Base-by-base conservation (phyloP, 495 filamentous ascomycete species). In the Penicillium egyptiacum region DNA sequence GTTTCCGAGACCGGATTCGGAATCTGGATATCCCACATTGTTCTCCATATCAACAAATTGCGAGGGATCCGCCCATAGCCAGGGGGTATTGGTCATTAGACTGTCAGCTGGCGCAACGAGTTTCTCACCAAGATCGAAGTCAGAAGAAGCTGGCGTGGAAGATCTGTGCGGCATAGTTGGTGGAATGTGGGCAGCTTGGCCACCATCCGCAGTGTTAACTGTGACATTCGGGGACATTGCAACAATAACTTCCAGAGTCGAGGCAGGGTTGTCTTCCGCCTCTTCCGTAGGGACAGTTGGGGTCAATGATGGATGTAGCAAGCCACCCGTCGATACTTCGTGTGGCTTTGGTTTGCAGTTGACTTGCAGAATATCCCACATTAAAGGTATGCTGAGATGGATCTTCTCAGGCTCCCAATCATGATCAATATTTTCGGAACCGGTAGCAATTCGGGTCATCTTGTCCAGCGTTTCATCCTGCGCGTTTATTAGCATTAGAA, bases 331-430 rank as follows among this genome's bases (percentile, higher is more conserved):
- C 9, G 72, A 60, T n/a, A 60, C 69, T 43, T 68, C 62, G 17
- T 65, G 67, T 10, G 55, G 51, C 10, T 61, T 58, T 12, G 67
- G 60, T 14, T 63, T 65, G 31, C 65, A 70, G 53, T 73, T 76
- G 53, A 79, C 64, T 51, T 77, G 73, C 9, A 79, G 67, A 19
- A 76, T 62, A 31, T 77, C 75, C 75, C 75, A 79, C 75, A 79
- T 79, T n/a, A 79, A 46, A n/a, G 75, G 73, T 16, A 79, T 73
- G 44, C 73, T 79, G n/a, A 78, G 72, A 60, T 76, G 70, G 25
- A 79, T 77, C 40, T 75, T 77, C 23, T 71, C 73, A 2, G 75
- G 75, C 26, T 72, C 71, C 75, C 75, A 79, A 40, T 77, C 72
- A 50, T 74, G 67, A 35, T 77, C 72, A 19, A 77, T 64, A 17